phyloP scores from a whole-genome alignment of 2,329 filamentous ascomycete species.

The Cryphonectria parasitica region DNA sequence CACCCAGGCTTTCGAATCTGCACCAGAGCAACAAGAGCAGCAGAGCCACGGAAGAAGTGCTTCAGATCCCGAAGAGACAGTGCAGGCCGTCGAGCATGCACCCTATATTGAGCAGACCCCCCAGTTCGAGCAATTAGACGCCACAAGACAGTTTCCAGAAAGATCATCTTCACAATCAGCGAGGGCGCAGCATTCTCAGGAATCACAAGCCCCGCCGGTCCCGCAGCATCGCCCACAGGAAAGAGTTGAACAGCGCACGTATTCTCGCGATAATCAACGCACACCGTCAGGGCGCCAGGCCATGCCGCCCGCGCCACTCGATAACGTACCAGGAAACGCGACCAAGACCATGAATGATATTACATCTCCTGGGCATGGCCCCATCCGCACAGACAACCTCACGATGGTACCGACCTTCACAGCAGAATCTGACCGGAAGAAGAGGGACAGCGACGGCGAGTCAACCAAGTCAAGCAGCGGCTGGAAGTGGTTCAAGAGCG shows the following conservation, averaged over 20 bases:
- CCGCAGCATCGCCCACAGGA: conserved; percentile 29
- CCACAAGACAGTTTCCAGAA: conserved; percentile 51
- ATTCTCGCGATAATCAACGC: conserved; percentile 39
- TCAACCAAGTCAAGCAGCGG: conserved; percentile 77
- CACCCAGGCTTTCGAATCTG: conserved; percentile 13
- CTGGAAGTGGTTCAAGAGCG: conserved; percentile 83
- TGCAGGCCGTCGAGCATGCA: conserved; percentile 69
- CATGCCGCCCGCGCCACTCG: conserved; percentile 31
- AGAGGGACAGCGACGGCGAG: conserved; percentile 68
- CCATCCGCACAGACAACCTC: conserved; percentile 71
- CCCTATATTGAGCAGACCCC: conserved; percentile 63
- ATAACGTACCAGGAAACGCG: conserved; percentile 40
- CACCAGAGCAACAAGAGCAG: conserved; percentile 12
- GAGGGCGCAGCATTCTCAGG: conserved; percentile 47
- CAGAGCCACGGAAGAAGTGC: conserved; percentile 40
- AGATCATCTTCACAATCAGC: conserved; percentile 58
- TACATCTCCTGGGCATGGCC: conserved; percentile 67
- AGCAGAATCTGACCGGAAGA: conserved; percentile 69
- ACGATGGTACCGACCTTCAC: conserved; percentile 78
- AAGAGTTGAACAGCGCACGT: conserved; percentile 35
- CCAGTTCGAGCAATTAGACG: conserved; percentile 41
- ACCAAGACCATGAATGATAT: conserved; percentile 66
- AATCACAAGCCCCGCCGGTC: conserved; percentile 34
- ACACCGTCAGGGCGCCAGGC: conserved; percentile 31
- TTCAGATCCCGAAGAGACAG: conserved; percentile 46